Percentiles rank a stretch among this genome's conserved stretches.
Evolutionary conservation across 352 stramenopile genomes (phyloP).

Genomic region (Phytopythium litorale): DNA sequence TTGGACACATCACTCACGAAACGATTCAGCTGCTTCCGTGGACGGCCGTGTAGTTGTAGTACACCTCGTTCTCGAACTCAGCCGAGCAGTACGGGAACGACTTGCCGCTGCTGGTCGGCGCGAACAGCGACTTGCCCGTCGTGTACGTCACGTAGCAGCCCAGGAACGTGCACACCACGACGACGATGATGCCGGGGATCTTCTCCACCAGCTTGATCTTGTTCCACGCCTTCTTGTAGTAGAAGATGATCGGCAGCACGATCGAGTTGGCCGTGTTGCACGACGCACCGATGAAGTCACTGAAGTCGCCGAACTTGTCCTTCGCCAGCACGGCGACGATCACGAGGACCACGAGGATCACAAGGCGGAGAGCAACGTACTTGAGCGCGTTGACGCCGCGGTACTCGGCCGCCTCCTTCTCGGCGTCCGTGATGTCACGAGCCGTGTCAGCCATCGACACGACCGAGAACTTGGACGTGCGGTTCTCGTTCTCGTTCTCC

Average conservation of each 20-base stretch:
- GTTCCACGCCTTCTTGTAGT: constrained; percentile 56
- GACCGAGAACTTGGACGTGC: too few species aligned
- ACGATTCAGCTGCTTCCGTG: too few species aligned
- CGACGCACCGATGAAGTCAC: constrained; percentile 55
- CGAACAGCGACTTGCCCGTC: constrained; percentile 37
- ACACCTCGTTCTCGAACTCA: constrained; percentile 40
- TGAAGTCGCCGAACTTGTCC: constrained; percentile 56
- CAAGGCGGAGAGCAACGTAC: constrained; percentile 20
- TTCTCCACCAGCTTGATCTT: constrained; percentile 21
- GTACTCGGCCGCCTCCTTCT: constrained; percentile 19
- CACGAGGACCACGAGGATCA: constrained; percentile 33
- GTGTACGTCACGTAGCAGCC: constrained; percentile 20
- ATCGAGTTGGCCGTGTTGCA: constrained; percentile 57
- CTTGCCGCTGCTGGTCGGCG: constrained; percentile 17
- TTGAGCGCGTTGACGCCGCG: constrained; percentile 23
- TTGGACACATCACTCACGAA: too few species aligned
- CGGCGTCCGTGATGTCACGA: too few species aligned
- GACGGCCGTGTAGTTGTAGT: constrained; percentile 40
- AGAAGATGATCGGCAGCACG: constrained; percentile 58
- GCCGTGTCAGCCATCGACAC: too few species aligned
- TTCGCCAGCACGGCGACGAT: constrained; percentile 37
- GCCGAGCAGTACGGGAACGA: constrained; percentile 48
- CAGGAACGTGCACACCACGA: background rate
- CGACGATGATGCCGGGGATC: background rate
- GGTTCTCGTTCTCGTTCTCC: background rate